A percentile compares a stretch with the other conserved stretches of the same genome.
phyloP scores from a whole-genome alignment of 768 basidiomycete species.

The Pleurotus platypus region DNA sequence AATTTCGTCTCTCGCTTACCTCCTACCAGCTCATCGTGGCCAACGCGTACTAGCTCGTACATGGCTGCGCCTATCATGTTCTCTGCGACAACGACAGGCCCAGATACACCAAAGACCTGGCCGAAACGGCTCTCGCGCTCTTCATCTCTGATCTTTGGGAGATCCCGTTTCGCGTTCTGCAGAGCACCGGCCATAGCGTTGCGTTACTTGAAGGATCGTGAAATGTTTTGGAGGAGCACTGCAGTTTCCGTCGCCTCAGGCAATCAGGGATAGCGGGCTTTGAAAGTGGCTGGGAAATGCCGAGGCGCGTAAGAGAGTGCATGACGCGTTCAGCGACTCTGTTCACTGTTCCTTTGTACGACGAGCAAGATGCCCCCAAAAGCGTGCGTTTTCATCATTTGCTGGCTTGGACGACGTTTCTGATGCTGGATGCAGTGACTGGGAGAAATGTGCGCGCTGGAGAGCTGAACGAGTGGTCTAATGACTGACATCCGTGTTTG shows the following conservation, averaged over 20 bases:
- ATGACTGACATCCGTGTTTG: background rate
- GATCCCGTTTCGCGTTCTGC: slow-evolving; percentile 83
- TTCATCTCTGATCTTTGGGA: slow-evolving; percentile 88
- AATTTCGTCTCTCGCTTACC: slow-evolving; percentile 44
- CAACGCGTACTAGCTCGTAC: slow-evolving; percentile 98
- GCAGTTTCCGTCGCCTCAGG: background rate
- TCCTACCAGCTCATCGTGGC: slow-evolving; percentile 97
- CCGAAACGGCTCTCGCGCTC: slow-evolving; percentile 85
- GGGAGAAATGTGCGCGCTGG: slow-evolving; percentile 86
- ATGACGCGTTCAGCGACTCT: slow-evolving; percentile 33
- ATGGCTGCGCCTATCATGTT: slow-evolving; percentile 96
- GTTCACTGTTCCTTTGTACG: slow-evolving; percentile 16
- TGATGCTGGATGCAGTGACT: slow-evolving; percentile 60
- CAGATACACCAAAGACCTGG: slow-evolving; percentile 92
- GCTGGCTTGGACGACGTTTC: slow-evolving; percentile 9
- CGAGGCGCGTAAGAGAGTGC: slow-evolving; percentile 16
- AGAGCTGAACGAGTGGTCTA: slow-evolving; percentile 1
- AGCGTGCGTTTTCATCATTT: slow-evolving; percentile 60
- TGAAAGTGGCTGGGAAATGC: slow-evolving; percentile 10
- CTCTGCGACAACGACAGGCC: slow-evolving; percentile 95
- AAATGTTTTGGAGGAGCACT: slow-evolving; percentile 4
- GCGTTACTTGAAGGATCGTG: slow-evolving; percentile 11
- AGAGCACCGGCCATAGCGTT: slow-evolving; percentile 87
- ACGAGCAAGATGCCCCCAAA: slow-evolving; percentile 79
- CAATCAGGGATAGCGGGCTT: slow-evolving; percentile 1